Base-by-base conservation (phyloP, 83 land plant genomes). In the Isoetes engelmannii region DNA sequence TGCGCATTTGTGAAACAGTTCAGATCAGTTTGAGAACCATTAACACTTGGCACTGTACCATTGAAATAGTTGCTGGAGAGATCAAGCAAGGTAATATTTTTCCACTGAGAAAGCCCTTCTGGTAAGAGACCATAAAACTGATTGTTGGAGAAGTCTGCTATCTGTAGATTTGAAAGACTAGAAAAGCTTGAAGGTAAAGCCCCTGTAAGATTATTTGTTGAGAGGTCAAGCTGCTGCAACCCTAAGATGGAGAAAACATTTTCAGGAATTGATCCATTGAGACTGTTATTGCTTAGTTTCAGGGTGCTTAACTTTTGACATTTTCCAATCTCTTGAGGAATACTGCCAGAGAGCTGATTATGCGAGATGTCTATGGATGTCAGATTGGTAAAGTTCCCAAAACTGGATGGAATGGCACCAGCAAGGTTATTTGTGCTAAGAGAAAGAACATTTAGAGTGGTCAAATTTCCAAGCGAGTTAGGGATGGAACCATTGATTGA, bases 1-100 rank as follows among this genome's bases (percentile, higher is more conserved):
- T 74, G 12, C 46, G 54, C 73, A 63, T 81, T 74, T n/a, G 54
- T 61, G 44, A 94, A 78, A 59, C 99, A 94, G 64, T 94, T 94
- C 48, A 45, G 19, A 6, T 61, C 70, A 45, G 79, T 44, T 19
- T 15, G 49, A 8, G 77, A 74, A 44, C 66, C 61, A 6, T 74
- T 63, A 15, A 59, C 50, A 47, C 15, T 59, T 5, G 84, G 89
- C 71, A 79, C 53, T 45, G 47, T 76, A 9, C 89, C 86, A 47
- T 90, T 75, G 68, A 95, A 88, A 45, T 63, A 75, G 47, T 75
- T 70, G 75, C 43, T 41, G 5, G 75, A 75, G 5, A 69, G 42
- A 37, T 75, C 51, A 48, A 75, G n/a, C 0, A 53, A 20, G 45
- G 45, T n/a, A 3, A 70, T 6, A 41, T 21, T 59, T n/a, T 7